These are phyloP conservation scores for Penicillium paneum DNA, from an alignment of 2,329 filamentous ascomycete species.

Conservation along the genomic window DNA sequence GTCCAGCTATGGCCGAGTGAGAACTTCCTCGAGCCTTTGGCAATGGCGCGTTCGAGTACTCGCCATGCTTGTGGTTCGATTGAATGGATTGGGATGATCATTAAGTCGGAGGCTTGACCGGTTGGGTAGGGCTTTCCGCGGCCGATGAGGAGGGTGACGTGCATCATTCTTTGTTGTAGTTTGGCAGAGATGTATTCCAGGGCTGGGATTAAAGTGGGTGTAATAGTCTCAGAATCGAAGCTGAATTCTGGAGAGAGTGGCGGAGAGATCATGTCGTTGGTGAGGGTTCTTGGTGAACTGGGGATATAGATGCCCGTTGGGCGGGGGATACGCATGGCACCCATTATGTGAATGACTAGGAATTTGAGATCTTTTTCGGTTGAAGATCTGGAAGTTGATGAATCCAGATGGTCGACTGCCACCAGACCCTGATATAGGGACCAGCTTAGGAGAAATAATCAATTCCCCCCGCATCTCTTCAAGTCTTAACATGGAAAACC, in stretches of 20 bases:
- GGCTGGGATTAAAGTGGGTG: slow-evolving; percentile 37
- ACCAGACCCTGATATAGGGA: slow-evolving; percentile 18
- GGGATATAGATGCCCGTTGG: slow-evolving; percentile 37
- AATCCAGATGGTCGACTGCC: neutral
- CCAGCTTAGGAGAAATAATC: neutral
- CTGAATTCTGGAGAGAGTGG: slow-evolving; percentile 39
- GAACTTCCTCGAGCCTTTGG: slow-evolving; percentile 39
- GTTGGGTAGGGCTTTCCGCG: slow-evolving; percentile 41
- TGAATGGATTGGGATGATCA: slow-evolving; percentile 37
- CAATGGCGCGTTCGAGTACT: slow-evolving; percentile 33
- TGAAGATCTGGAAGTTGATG: neutral
- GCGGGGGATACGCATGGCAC: slow-evolving; percentile 36
- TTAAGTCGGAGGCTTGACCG: slow-evolving; percentile 37
- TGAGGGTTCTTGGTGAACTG: slow-evolving; percentile 35
- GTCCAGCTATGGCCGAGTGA: slow-evolving; percentile 40
- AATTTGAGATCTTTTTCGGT: neutral
- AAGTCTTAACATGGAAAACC: slow-evolving; percentile 11
- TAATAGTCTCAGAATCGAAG: slow-evolving; percentile 38
- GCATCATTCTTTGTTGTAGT: slow-evolving; percentile 38
- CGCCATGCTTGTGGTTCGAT: slow-evolving; percentile 33
- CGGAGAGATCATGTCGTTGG: slow-evolving; percentile 42
- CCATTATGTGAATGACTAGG: slow-evolving; percentile 25
- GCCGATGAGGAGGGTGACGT: slow-evolving; percentile 42
- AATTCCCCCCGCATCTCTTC: slow-evolving; percentile 17
- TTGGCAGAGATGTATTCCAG: slow-evolving; percentile 44